phyloP scores from a whole-genome alignment of 2,329 filamentous ascomycete species.

The Botryotinia narcissicola region DNA sequence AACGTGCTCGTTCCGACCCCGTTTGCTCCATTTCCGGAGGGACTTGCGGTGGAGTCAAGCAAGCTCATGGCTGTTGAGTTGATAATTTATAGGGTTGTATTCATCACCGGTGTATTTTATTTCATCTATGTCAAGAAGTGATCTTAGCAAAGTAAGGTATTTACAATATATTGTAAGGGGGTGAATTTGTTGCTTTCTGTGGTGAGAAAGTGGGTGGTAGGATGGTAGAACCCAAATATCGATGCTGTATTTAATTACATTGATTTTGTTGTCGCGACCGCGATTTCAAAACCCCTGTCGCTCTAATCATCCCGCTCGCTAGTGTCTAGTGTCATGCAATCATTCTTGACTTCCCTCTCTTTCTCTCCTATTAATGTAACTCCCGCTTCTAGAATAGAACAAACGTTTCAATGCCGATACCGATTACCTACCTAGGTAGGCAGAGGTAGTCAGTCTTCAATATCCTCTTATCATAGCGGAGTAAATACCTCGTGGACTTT shows the following conservation, averaged over 20 bases:
- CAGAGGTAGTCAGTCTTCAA: too few species aligned
- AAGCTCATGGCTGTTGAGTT: constrained; percentile 35
- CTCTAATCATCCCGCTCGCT: constrained; percentile 12
- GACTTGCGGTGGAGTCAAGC: constrained; percentile 35
- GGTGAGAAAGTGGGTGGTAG: constrained; percentile 24
- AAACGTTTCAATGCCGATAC: background rate
- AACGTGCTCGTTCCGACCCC: constrained; percentile 41
- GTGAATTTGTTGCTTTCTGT: constrained; percentile 17
- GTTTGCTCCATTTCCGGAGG: constrained; percentile 36
- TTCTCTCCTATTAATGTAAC: background rate
- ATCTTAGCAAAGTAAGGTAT: constrained; percentile 23
- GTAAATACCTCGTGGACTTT: background rate
- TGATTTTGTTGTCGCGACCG: constrained; percentile 22
- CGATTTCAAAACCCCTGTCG: constrained; percentile 18
- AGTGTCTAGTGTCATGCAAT: constrained; percentile 16
- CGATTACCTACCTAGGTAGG: background rate
- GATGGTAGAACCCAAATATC: constrained; percentile 26
- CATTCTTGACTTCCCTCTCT: background rate
- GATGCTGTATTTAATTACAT: constrained; percentile 22
- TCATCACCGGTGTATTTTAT: constrained; percentile 29
- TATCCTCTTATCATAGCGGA: background rate
- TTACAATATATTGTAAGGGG: constrained; percentile 16
- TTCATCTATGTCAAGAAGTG: constrained; percentile 10
- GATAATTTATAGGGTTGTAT: constrained; percentile 24
- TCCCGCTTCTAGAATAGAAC: constrained; percentile 16